Base-by-base conservation (phyloP, 2,329 filamentous ascomycete species). In the Penicillium sp. region DNA sequence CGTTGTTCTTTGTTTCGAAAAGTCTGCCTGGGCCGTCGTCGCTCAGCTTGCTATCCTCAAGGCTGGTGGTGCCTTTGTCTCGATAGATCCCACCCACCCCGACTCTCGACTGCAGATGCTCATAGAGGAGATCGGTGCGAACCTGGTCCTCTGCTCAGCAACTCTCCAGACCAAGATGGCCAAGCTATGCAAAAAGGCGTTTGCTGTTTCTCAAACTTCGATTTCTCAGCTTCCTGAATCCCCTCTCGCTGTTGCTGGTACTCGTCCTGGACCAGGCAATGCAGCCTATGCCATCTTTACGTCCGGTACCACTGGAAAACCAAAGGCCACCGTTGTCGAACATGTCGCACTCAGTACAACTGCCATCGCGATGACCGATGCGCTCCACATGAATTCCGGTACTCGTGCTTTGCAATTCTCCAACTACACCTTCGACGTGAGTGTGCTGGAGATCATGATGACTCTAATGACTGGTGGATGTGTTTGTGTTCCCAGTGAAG, bases 241-340 rank as follows among this genome's bases (percentile, higher is more conserved):
- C 3, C 60, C 64, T 34, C 40, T 63, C 16, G 40, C 59, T 4
- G 42, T 62, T 11, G 45, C 61, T 14, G 45, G 56, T 1, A 43
- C 45, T 2, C 60, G 51, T 1, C 58, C 65, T 21, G 64, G 36
- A 2, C 62, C 69, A 3, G 44, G 55, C 2, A 72, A 71, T 48
- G 66, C 70, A 18, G 85, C 86, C 0, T 88, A 86, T 63, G 77
- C 86, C 3, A 79, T 89, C 4, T 85, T 88, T 56, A 83, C 81
- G 0, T 82, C 81, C 2, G 82, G 83, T 0, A 83, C 82, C 0
- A 82, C 83, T 1, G 80, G 80, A 45, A 79, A 78, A 47, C 82
- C 83, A 0, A 84, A 85, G 53, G 86, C 84, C 1, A 82, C 86
- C 11, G 82, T 87, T 16, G 83, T 88, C 55, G 83, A 82, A 7